Evolutionary conservation across 192 early-diverging fungal species (phyloP).

Genomic region (Coemansia sp.): DNA sequence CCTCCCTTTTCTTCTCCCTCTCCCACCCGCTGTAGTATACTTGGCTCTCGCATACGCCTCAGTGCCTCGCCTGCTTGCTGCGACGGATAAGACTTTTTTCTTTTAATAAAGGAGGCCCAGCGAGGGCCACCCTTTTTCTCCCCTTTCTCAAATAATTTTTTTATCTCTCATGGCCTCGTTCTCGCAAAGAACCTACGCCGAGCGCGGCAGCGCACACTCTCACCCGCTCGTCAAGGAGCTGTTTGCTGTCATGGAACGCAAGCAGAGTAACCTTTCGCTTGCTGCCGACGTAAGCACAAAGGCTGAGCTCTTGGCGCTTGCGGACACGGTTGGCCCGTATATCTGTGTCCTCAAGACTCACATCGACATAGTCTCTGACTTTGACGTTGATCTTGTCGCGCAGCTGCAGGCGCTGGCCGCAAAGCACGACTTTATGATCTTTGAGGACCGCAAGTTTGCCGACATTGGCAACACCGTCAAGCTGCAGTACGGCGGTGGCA

Average conservation of each 20-base stretch:
- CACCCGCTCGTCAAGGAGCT: constrained; percentile 77
- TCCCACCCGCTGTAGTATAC: constrained; percentile 19
- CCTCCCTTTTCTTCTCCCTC: background rate
- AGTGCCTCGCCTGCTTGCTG: constrained; percentile 5
- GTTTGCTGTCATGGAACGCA: constrained; percentile 80
- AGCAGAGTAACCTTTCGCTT: constrained; percentile 87
- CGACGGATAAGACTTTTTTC: constrained; percentile 28
- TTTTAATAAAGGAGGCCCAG: too few species aligned
- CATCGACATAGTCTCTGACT: constrained; percentile 91
- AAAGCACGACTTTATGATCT: constrained; percentile 94
- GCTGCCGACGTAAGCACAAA: constrained; percentile 90
- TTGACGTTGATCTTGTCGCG: constrained; percentile 78
- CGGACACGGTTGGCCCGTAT: constrained; percentile 87
- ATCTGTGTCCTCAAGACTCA: constrained; percentile 98
- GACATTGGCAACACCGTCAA: constrained; percentile 99
- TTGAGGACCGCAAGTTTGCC: constrained; percentile 99
- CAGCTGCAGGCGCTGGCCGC: constrained; percentile 70
- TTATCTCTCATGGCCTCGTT: constrained; percentile 30
- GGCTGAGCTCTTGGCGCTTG: constrained; percentile 80
- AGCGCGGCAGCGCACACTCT: constrained; percentile 62
- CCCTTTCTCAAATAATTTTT: background rate
- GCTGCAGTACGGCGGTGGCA: constrained; percentile 85
- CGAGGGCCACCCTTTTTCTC: background rate
- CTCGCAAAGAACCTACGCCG: constrained; percentile 58
- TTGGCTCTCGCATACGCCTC: constrained; percentile 19